These are phyloP conservation scores for Penicillium salamii DNA, from an alignment of 495 filamentous ascomycete genomes.

Conservation along the genomic window DNA sequence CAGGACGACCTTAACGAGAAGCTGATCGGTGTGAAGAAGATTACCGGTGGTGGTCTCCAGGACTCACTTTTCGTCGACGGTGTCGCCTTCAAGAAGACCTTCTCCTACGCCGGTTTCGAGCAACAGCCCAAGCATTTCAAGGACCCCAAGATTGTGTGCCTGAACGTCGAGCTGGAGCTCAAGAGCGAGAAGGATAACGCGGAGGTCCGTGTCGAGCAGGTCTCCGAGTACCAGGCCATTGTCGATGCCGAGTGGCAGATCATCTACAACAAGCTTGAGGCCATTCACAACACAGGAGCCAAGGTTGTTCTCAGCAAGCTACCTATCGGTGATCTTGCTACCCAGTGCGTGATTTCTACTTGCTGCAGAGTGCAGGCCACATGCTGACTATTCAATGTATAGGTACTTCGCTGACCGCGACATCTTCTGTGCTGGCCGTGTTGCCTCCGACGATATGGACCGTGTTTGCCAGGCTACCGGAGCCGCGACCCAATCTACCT, in stretches of 20 bases:
- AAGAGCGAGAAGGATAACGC: constrained; percentile 99
- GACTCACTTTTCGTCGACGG: constrained; percentile 97
- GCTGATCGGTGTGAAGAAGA: constrained; percentile 96
- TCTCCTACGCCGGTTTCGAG: constrained; percentile 98
- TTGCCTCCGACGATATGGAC: constrained; percentile 90
- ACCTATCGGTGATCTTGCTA: constrained; percentile 95
- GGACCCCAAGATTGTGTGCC: constrained; percentile 90
- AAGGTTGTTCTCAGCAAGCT: constrained; percentile 97
- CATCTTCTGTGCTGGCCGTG: constrained; percentile 96
- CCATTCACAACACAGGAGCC: constrained; percentile 84
- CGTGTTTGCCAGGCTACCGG: constrained; percentile 93
- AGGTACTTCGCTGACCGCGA: constrained; percentile 95
- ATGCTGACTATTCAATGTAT: constrained; percentile 6
- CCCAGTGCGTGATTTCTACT: constrained; percentile 59
- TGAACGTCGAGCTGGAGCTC: constrained; percentile 96
- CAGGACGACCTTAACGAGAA: constrained; percentile 97
- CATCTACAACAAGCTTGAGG: constrained; percentile 98
- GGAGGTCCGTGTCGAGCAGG: constrained; percentile 95
- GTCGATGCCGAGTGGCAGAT: constrained; percentile 99
- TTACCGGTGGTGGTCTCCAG: constrained; percentile 92
- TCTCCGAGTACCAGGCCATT: constrained; percentile 98
- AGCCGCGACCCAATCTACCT: constrained; percentile 89
- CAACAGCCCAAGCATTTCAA: constrained; percentile 96
- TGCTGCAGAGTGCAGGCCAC: background rate
- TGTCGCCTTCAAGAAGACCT: constrained; percentile 99